These are phyloP conservation scores for Dispira simplex DNA, from an alignment of 192 early-diverging fungal species.

Conservation along the genomic window DNA sequence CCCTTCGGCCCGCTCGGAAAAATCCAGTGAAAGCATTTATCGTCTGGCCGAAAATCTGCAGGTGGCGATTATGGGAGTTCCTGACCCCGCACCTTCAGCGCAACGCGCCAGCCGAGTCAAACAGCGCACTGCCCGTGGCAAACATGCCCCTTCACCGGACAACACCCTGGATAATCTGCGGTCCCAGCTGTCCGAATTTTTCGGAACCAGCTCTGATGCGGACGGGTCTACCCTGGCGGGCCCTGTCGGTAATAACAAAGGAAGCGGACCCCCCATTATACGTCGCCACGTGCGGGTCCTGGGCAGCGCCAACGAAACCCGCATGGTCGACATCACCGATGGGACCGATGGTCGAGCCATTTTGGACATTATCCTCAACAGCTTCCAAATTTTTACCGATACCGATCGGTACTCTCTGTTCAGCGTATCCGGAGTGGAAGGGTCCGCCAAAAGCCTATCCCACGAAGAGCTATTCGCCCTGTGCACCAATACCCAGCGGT, in stretches of 20 bases:
- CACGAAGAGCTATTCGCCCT: conserved; percentile 70
- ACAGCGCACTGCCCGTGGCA: too few species aligned
- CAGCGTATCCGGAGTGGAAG: conserved; percentile 50
- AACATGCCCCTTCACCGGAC: background rate
- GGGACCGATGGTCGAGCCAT: conserved; percentile 50
- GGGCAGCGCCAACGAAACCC: conserved; percentile 62
- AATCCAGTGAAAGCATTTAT: background rate
- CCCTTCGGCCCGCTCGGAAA: conserved; percentile 8
- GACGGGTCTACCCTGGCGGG: conserved; percentile 26
- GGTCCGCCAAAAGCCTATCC: conserved; percentile 45
- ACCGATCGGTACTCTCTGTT: conserved; percentile 59
- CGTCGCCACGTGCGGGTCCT: conserved; percentile 56
- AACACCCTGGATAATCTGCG: conserved; percentile 16
- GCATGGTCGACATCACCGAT: conserved; percentile 62
- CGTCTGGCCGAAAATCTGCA: conserved; percentile 3
- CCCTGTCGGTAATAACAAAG: conserved; percentile 12
- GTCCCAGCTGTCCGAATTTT: conserved; percentile 29
- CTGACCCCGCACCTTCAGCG: too few species aligned
- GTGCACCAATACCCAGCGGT: conserved; percentile 45
- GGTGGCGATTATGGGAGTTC: conserved; percentile 1
- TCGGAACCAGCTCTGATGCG: conserved; percentile 23
- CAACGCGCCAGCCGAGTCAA: too few species aligned
- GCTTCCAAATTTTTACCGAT: conserved; percentile 67
- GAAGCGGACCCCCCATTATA: background rate
- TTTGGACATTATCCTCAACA: conserved; percentile 52